phyloP scores from a whole-genome alignment of 1,284 basidiomycete genomes.

The Rugosomyces carneus region DNA sequence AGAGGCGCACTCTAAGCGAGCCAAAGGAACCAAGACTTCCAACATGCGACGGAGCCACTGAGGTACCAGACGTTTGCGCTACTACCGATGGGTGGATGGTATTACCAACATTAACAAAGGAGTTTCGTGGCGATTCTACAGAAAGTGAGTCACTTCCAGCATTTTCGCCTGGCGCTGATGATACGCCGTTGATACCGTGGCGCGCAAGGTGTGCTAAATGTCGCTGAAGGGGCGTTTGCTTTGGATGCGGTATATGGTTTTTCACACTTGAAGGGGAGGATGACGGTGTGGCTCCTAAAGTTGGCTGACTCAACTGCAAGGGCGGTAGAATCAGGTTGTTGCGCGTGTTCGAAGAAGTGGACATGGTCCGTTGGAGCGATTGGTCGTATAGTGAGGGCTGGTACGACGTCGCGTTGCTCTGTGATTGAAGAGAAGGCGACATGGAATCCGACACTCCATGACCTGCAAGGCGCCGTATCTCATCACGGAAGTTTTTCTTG shows the following conservation, averaged over 20 bases:
- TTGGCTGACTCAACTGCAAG: constrained; percentile 39
- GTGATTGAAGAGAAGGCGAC: constrained; percentile 28
- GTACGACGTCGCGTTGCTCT: constrained; percentile 22
- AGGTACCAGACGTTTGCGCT: constrained; percentile 41
- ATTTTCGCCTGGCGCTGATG: constrained; percentile 62
- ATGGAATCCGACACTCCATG: constrained; percentile 35
- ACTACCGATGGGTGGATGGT: constrained; percentile 30
- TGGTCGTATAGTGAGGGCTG: constrained; percentile 32
- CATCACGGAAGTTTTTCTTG: constrained; percentile 84
- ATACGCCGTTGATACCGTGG: constrained; percentile 74
- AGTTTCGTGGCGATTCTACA: constrained; percentile 61
- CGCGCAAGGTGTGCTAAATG: constrained; percentile 72
- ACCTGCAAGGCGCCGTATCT: constrained; percentile 66
- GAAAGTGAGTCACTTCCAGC: constrained; percentile 53
- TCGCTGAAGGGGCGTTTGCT: constrained; percentile 70
- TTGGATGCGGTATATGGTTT: constrained; percentile 29
- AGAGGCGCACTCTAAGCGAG: constrained; percentile 58
- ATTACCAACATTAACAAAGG: constrained; percentile 61
- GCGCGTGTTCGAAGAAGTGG: constrained; percentile 36
- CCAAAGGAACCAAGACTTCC: constrained; percentile 45
- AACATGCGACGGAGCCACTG: constrained; percentile 46
- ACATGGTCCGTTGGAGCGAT: constrained; percentile 38
- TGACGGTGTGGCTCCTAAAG: constrained; percentile 25
- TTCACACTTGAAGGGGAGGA: constrained; percentile 32
- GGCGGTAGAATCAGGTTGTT: constrained; percentile 39